Evolutionary conservation across 441 rosid species (phyloP).

Genomic region (Lepidium campestre): DNA sequence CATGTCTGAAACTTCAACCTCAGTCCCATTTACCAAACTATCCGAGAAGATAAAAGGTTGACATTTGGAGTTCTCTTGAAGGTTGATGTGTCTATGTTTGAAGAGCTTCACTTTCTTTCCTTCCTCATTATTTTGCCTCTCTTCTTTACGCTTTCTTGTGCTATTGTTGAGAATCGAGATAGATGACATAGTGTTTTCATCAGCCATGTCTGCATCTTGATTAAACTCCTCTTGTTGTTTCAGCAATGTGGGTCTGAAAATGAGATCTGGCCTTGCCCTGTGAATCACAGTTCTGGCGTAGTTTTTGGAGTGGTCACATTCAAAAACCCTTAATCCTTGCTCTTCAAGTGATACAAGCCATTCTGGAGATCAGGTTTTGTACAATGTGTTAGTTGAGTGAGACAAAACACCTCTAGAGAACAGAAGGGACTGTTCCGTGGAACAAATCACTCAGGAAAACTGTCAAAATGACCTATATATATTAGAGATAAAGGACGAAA

Average conservation of each 20-base stretch:
- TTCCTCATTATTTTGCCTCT: slow-evolving; percentile 28
- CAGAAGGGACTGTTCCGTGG: neutral
- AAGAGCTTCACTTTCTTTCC: slow-evolving; percentile 40
- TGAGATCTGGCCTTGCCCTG: slow-evolving; percentile 37
- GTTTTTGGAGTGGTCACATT: slow-evolving; percentile 37
- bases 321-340: slow-evolving; percentile 53
- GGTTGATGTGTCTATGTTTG: slow-evolving; percentile 30
- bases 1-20: slow-evolving; percentile 43
- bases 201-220: slow-evolving; percentile 41
- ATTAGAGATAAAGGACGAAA: neutral
- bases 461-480: neutral
- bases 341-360: slow-evolving; percentile 63
- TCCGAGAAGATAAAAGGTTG: slow-evolving; percentile 23
- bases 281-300: slow-evolving; percentile 44
- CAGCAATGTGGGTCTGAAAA: slow-evolving; percentile 13
- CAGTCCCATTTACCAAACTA: slow-evolving; percentile 40
- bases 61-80: slow-evolving; percentile 25
- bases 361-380: slow-evolving; percentile 37
- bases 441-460: neutral
- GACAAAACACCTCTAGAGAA: neutral
- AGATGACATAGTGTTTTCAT: slow-evolving; percentile 12
- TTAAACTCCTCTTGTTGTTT: slow-evolving; percentile 18
- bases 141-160: slow-evolving; percentile 68
- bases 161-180: slow-evolving; percentile 17
- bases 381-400: slow-evolving; percentile 12